Evolutionary conservation across 371 early-diverging fungal genomes (phyloP).

Genomic region (Chytridiales sp.): DNA sequence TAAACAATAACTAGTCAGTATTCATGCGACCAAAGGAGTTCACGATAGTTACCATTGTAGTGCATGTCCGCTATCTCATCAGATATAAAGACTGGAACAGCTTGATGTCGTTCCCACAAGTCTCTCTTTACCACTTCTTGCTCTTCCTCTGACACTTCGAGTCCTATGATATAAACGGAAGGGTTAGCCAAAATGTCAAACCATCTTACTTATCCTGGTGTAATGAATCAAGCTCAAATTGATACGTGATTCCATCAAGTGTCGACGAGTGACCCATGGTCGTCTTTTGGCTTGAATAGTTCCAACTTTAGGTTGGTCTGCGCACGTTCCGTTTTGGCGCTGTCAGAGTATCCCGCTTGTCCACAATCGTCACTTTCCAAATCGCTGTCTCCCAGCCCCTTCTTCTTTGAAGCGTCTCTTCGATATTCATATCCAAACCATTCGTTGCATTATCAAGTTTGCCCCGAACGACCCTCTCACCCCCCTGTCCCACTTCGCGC

Average conservation of each 20-base stretch:
- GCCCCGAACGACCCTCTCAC: too few species aligned
- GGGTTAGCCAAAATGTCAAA: conserved; percentile 25
- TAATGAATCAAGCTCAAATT: not conserved
- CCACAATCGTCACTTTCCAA: too few species aligned
- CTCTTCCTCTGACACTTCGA: conserved; percentile 84
- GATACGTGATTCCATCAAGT: too few species aligned
- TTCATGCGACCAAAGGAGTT: not conserved
- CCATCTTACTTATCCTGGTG: not conserved
- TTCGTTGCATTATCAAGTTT: too few species aligned
- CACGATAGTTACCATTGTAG: conserved; percentile 80
- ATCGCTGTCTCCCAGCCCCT: too few species aligned
- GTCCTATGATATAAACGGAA: conserved; percentile 46
- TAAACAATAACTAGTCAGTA: not conserved
- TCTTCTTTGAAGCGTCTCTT: too few species aligned
- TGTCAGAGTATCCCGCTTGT: too few species aligned
- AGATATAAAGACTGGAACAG: conserved; percentile 95
- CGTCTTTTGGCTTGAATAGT: conserved; percentile 2
- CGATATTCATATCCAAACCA: too few species aligned
- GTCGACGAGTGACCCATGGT: not conserved
- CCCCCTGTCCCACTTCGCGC: conserved; percentile 21
- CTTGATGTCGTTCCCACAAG: conserved; percentile 78
- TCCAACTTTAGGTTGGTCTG: not conserved
- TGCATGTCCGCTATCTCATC: conserved; percentile 95
- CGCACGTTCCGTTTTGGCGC: too few species aligned
- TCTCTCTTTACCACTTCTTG: conserved; percentile 69